phyloP scores from a whole-genome alignment of 306 rosid species.

The Trifolium repens region DNA sequence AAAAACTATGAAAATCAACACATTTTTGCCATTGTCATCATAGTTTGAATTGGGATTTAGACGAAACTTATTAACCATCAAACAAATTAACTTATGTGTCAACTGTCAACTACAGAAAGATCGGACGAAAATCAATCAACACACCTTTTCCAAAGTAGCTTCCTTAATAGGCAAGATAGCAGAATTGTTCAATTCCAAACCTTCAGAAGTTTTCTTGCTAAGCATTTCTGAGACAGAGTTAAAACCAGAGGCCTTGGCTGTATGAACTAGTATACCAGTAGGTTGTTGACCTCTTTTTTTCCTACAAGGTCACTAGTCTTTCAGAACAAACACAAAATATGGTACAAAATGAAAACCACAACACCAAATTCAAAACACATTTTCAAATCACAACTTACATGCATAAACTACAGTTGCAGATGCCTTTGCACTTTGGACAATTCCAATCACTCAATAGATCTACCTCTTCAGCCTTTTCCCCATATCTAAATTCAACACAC shows the following conservation, averaged over 20 bases:
- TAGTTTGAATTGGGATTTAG: background rate
- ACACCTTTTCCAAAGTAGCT: conserved; percentile 46
- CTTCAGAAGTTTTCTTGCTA: conserved; percentile 25
- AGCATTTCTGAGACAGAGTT: conserved; percentile 70
- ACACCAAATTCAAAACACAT: background rate
- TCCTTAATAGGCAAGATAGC: conserved; percentile 42
- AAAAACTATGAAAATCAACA: background rate
- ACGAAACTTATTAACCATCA: conserved; percentile 16
- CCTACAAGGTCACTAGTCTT: conserved; percentile 46
- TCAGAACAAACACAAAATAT: conserved; percentile 30
- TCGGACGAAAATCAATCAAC: background rate
- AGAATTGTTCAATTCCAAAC: background rate
- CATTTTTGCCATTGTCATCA: conserved; percentile 5
- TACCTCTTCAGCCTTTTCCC: conserved; percentile 65
- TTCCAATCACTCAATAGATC: conserved; percentile 53
- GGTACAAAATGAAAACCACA: background rate
- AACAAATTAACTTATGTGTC: background rate
- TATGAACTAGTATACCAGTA: conserved; percentile 56
- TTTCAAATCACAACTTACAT: conserved; percentile 45
- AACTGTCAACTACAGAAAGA: background rate
- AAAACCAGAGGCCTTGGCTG: conserved; percentile 68
- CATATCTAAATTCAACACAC: conserved; percentile 58
- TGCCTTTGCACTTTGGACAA: conserved; percentile 78
- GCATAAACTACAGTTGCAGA: conserved; percentile 85
- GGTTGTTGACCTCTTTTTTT: conserved; percentile 71